Conservation (phyloP, 768 basidiomycete genomes). For the Suillus subaureus region DNA sequence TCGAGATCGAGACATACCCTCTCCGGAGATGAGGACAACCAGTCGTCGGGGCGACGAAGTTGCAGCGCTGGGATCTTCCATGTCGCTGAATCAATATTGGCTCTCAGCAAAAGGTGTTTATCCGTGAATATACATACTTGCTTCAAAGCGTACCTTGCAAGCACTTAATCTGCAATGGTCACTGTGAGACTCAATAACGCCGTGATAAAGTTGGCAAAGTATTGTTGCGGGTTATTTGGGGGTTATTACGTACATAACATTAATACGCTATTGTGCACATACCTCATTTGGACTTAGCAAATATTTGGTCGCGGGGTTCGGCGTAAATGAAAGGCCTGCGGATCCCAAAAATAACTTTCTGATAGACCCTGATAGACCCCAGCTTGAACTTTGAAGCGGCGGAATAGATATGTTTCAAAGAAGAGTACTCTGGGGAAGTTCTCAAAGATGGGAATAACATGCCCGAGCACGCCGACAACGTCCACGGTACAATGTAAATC, state of each 20-base stretch:
- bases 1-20: constrained; percentile 39
- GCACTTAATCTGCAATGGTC: not conserved
- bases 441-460: constrained; percentile 2
- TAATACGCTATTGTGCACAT: not conserved
- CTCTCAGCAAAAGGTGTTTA: not conserved
- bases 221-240: not conserved
- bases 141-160: not conserved
- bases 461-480: not conserved
- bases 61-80: not conserved
- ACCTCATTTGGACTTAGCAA: not conserved
- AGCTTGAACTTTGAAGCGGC: not conserved
- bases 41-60: constrained; percentile 34
- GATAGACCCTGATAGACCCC: constrained; percentile 1
- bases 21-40: constrained; percentile 67
- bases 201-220: not conserved
- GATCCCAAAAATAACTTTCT: constrained; percentile 1
- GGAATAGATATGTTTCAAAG: not conserved
- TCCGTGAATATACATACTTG: not conserved
- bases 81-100: not conserved
- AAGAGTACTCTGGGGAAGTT: not conserved
- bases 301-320: not conserved
- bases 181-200: not conserved
- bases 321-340: not conserved
- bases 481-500: not conserved
- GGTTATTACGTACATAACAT: not conserved